Percentiles rank a stretch among this genome's conserved stretches.
phyloP scores from a whole-genome alignment of 2,329 filamentous ascomycete species.

The Trichoderma guizhouense region DNA sequence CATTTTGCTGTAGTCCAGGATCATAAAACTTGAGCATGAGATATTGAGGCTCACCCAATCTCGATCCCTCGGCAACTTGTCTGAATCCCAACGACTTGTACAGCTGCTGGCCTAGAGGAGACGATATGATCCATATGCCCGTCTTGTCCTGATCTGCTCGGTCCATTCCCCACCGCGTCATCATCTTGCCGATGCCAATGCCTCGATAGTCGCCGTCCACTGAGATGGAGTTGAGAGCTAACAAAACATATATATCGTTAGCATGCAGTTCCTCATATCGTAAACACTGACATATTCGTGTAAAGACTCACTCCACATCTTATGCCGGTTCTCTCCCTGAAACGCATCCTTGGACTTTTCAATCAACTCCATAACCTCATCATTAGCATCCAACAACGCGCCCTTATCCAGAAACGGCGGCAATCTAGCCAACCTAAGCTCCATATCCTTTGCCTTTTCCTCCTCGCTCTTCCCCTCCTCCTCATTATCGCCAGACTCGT shows the following conservation, averaged over 20 bases:
- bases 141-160: constrained; percentile 6
- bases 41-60: constrained; percentile 20
- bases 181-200: constrained; percentile 20
- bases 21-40: constrained; percentile 19
- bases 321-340: not conserved
- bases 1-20: not conserved
- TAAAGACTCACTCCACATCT: constrained; percentile 21
- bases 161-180: constrained; percentile 20
- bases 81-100: constrained; percentile 19
- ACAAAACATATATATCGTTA: not conserved
- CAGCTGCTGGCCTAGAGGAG: constrained; percentile 13
- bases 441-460: constrained; percentile 11
- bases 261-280: not conserved
- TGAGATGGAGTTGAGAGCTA: constrained; percentile 21
- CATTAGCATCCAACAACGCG: constrained; percentile 9
- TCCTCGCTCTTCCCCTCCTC: constrained; percentile 3
- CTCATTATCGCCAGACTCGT: not conserved
- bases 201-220: constrained; percentile 19
- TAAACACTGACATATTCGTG: not conserved
- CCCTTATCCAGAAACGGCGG: constrained; percentile 19
- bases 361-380: constrained; percentile 18
- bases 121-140: constrained; percentile 20
- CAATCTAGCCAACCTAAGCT: not conserved
- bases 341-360: constrained; percentile 10
- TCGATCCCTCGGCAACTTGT: constrained; percentile 17